Base-by-base conservation (phyloP, 257 asterid species). In the Rehmannia glutinosa region DNA sequence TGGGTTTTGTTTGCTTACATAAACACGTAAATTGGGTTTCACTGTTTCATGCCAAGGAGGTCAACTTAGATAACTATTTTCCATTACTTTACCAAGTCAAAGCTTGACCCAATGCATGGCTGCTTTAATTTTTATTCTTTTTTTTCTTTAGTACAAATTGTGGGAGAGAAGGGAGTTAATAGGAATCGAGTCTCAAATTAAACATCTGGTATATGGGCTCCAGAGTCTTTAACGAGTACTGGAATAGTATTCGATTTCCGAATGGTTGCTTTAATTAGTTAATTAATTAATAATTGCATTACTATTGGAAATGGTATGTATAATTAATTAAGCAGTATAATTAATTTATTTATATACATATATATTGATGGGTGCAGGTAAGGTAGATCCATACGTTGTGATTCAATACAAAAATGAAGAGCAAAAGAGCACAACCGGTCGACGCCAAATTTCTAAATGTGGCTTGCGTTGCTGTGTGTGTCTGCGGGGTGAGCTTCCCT, bases 341-440 rank as follows among this genome's bases (percentile, higher is more conserved):
- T n/a, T n/a, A n/a, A n/a, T n/a, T n/a, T n/a, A n/a, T n/a, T n/a
- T n/a, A n/a, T n/a, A n/a, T n/a, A n/a, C n/a, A n/a, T n/a, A n/a
- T 35, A 19, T 36, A 21, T 23, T 39, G 16, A 16, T 16, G 39
- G 27, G 58, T 76, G 77, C 82, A 80, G 86, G 83, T 36, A 69
- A 45, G 69, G 56, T 78, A 23, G 81, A 81, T 63, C 83, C 86
- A 17, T 78, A 81, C 53, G 83, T 81, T 16, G 46, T 72, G 68
- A 57, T 81, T 52, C 66, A 73, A 30, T 81, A 81, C 66, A 69
- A 75, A 62, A 66, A 66, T 51, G 50, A 81, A 58, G 69, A 75
- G 60, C 70, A 66, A n/a, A 81, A 62, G 68, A 78, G 76, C 78
- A 56, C 54, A 0, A 49, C 77, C 39, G 75, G 75, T 12, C 54